These are phyloP conservation scores for Colletotrichum liriopes DNA, from an alignment of 2,329 filamentous ascomycete species.

Conservation along the genomic window DNA sequence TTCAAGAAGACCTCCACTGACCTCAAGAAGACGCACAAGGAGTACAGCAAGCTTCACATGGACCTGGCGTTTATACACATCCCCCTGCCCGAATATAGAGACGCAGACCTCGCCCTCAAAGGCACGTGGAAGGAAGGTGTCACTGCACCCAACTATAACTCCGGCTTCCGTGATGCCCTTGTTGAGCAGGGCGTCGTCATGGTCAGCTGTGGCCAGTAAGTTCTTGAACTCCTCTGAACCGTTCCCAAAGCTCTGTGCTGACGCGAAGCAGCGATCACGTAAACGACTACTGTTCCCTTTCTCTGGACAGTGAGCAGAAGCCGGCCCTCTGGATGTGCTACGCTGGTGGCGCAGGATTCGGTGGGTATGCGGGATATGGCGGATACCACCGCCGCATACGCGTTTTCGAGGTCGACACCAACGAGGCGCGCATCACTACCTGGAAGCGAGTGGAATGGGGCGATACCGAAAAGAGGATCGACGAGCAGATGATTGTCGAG, in stretches of 20 bases:
- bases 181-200: conserved; percentile 88
- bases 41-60: conserved; percentile 94
- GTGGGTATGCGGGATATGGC: conserved; percentile 93
- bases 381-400: conserved; percentile 87
- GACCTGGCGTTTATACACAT: conserved; percentile 98
- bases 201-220: conserved; percentile 92
- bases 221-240: conserved; percentile 45
- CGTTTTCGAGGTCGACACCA: conserved; percentile 94
- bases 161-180: conserved; percentile 91
- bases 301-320: conserved; percentile 66
- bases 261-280: conserved; percentile 80
- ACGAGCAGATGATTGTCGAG: conserved; percentile 78
- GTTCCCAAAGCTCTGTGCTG: background rate
- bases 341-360: conserved; percentile 91
- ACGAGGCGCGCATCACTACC: conserved; percentile 88
- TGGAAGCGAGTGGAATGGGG: conserved; percentile 90
- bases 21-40: conserved; percentile 82
- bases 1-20: conserved; percentile 84
- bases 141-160: conserved; percentile 91
- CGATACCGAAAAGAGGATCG: conserved; percentile 66
- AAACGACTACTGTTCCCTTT: conserved; percentile 94
- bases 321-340: conserved; percentile 98
- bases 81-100: conserved; percentile 89
- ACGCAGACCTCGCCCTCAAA: conserved; percentile 70
- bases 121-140: conserved; percentile 87